These are phyloP conservation scores for Ascoidea tarda DNA, from an alignment of 805 yeast species.

Conservation along the genomic window DNA sequence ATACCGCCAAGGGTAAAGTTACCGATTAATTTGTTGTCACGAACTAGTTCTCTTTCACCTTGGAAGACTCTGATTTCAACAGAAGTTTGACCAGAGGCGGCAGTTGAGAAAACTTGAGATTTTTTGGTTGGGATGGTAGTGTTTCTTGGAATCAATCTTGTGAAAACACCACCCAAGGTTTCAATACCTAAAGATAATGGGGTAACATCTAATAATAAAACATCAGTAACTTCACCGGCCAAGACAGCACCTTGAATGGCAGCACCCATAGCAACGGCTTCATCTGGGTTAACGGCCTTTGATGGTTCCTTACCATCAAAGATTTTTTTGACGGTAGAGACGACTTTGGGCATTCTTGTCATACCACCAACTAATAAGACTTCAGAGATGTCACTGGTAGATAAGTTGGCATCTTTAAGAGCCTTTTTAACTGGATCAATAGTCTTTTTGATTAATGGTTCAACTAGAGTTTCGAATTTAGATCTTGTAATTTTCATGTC, in stretches of 20 bases:
- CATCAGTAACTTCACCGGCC: constrained; percentile 91
- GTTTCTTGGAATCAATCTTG: constrained; percentile 82
- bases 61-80: constrained; percentile 97
- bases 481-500: constrained; percentile 55
- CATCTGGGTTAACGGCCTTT: constrained; percentile 89
- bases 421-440: constrained; percentile 72
- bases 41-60: constrained; percentile 97
- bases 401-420: constrained; percentile 63
- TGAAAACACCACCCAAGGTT: constrained; percentile 96
- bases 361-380: constrained; percentile 83
- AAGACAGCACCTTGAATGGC: constrained; percentile 96
- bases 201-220: constrained; percentile 76
- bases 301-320: constrained; percentile 69
- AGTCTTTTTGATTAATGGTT: constrained; percentile 57
- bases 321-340: constrained; percentile 58
- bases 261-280: constrained; percentile 93
- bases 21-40: constrained; percentile 96
- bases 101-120: constrained; percentile 92
- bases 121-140: constrained; percentile 95
- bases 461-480: constrained; percentile 54
- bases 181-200: constrained; percentile 91
- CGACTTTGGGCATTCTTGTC: constrained; percentile 86
- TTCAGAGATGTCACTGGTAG: constrained; percentile 56
- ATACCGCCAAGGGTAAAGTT: constrained; percentile 92
- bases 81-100: constrained; percentile 92